These are phyloP conservation scores for Dillenia suffruticosa DNA, from an alignment of 164 flowering plant genomes.

Conservation along the genomic window DNA sequence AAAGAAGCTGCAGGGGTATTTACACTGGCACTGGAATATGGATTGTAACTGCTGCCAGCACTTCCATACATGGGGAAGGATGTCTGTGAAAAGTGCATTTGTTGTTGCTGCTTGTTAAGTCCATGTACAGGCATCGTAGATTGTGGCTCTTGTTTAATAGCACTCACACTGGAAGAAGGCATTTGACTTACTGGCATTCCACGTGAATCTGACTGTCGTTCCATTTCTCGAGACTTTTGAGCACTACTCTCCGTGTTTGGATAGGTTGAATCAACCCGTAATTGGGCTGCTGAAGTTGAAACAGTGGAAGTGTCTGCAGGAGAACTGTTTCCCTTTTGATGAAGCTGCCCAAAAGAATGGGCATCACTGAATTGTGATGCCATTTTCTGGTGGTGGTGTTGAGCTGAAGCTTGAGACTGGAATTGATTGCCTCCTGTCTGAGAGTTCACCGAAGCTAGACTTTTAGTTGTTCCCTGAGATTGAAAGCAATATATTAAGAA, in stretches of 20 bases:
- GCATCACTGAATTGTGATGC: constrained; percentile 32
- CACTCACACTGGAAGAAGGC: constrained; percentile 29
- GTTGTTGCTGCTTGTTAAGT: constrained; percentile 56
- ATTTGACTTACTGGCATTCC: constrained; percentile 36
- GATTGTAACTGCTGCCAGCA: constrained; percentile 35
- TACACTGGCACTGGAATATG: constrained; percentile 43
- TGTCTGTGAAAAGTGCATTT: constrained; percentile 49
- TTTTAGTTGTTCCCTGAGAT: constrained; percentile 16
- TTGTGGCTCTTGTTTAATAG: constrained; percentile 43
- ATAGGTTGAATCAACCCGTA: constrained; percentile 24
- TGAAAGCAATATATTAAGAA: background rate
- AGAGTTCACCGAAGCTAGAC: constrained; percentile 27
- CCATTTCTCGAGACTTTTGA: constrained; percentile 30
- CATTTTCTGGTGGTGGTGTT: constrained; percentile 28
- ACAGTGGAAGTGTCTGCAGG: constrained; percentile 24
- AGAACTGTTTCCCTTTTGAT: constrained; percentile 32
- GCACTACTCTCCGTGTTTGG: constrained; percentile 20
- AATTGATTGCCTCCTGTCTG: constrained; percentile 30
- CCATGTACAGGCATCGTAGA: constrained; percentile 40
- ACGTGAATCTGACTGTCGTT: constrained; percentile 38
- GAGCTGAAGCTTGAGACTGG: constrained; percentile 39
- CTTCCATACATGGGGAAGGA: constrained; percentile 62
- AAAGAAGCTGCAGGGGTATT: constrained; percentile 34
- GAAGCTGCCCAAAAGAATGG: constrained; percentile 28
- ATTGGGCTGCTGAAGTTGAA: constrained; percentile 23